These are phyloP conservation scores for Sungouiozyma intestinalis DNA, from an alignment of 805 yeast genomes.

Conservation along the genomic window DNA sequence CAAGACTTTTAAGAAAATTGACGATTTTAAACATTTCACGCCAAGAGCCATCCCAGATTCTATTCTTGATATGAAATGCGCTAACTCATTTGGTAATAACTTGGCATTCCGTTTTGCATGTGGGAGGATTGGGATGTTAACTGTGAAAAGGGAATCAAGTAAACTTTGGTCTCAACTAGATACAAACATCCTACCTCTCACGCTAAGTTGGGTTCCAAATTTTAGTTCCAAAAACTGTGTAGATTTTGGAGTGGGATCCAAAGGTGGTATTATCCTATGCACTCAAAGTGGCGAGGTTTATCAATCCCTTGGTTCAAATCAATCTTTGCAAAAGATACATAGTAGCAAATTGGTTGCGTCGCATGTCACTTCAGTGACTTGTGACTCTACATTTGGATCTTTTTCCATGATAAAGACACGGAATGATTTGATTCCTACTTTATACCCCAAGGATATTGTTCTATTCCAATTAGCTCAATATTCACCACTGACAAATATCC, in stretches of 20 bases:
- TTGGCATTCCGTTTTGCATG: conserved; percentile 44
- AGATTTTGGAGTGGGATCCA: conserved; percentile 58
- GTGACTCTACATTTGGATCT: conserved; percentile 55
- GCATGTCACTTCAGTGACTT: conserved; percentile 40
- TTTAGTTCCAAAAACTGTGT: conserved; percentile 36
- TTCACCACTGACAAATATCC: conserved; percentile 33
- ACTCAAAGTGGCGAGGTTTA: conserved; percentile 64
- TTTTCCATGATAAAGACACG: conserved; percentile 63
- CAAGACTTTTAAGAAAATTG: conserved; percentile 16
- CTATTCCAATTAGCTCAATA: conserved; percentile 43
- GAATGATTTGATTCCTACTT: conserved; percentile 45
- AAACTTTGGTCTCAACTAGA: conserved; percentile 27
- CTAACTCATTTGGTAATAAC: conserved; percentile 30
- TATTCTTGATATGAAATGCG: conserved; percentile 24
- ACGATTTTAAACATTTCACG: conserved; percentile 30
- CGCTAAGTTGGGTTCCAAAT: conserved; percentile 49
- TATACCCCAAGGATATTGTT: conserved; percentile 38
- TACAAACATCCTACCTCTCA: conserved; percentile 37
- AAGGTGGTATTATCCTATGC: conserved; percentile 60
- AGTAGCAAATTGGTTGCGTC: conserved; percentile 30
- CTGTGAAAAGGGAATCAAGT: conserved; percentile 10
- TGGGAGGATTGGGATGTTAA: conserved; percentile 43
- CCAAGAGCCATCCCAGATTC: conserved; percentile 21
- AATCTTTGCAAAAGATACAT: conserved; percentile 14
- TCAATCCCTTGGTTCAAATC: conserved; percentile 13